Percentiles rank a stretch among this genome's conserved stretches.
These are phyloP conservation scores for Arctostaphylos glauca DNA, from an alignment of 148 eudicot species.

Conservation along the genomic window DNA sequence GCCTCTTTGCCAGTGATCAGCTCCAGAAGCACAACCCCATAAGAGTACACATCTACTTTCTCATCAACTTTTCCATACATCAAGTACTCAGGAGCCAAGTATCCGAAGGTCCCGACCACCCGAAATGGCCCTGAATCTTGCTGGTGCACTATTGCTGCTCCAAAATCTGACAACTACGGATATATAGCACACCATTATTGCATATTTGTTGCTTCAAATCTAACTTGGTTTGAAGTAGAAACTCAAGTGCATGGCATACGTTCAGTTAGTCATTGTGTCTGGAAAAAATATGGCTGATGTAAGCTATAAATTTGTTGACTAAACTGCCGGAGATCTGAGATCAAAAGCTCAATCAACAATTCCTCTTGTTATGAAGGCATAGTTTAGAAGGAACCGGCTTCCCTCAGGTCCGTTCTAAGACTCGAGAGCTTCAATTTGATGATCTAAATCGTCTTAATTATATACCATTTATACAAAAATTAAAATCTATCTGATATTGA, in stretches of 20 bases:
- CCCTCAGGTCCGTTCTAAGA: not conserved
- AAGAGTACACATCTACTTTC: constrained; percentile 43
- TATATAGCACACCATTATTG: not conserved
- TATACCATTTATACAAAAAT: not conserved
- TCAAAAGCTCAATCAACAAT: not conserved
- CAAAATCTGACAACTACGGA: constrained; percentile 34
- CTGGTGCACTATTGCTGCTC: constrained; percentile 25
- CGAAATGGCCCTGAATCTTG: constrained; percentile 17
- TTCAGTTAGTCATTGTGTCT: not conserved
- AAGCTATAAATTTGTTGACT: not conserved
- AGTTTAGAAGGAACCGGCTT: not conserved
- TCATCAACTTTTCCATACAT: constrained; percentile 46
- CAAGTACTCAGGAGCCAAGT: constrained; percentile 42
- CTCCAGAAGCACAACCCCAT: constrained; percentile 40
- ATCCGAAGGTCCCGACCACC: constrained; percentile 33
- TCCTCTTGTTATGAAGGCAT: not conserved
- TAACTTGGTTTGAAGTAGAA: not conserved
- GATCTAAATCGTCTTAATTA: not conserved
- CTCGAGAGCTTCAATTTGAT: not conserved
- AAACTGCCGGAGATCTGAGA: not conserved
- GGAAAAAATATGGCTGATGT: not conserved
- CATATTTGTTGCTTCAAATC: not conserved
- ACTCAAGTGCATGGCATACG: not conserved
- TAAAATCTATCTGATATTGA: not conserved
- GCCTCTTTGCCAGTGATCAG: constrained; percentile 44